Evolutionary conservation across 768 basidiomycete species (phyloP).

Genomic region (Guyanaporus albipodus): DNA sequence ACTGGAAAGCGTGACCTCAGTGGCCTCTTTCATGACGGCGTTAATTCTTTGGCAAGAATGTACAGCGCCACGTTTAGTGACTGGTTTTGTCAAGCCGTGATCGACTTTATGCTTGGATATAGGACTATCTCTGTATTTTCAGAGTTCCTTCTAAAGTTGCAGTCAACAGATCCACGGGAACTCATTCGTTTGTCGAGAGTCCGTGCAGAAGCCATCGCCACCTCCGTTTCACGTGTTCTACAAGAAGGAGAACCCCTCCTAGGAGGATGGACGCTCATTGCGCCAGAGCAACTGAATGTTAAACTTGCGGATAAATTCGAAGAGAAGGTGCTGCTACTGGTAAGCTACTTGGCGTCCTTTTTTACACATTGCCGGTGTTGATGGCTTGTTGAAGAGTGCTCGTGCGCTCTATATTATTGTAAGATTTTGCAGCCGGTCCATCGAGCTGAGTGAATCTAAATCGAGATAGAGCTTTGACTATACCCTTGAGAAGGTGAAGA

Average conservation of each 20-base stretch:
- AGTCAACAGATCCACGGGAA: constrained; percentile 89
- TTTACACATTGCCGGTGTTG: not conserved
- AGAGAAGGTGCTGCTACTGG: constrained; percentile 89
- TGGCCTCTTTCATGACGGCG: constrained; percentile 92
- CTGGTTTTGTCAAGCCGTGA: constrained; percentile 96
- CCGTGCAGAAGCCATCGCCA: constrained; percentile 89
- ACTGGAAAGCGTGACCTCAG: constrained; percentile 94
- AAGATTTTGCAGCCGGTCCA: constrained; percentile 32
- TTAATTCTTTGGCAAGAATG: constrained; percentile 91
- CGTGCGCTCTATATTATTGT: constrained; percentile 76
- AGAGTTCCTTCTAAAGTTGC: constrained; percentile 85
- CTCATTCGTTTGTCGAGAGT: constrained; percentile 85
- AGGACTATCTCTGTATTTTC: constrained; percentile 86
- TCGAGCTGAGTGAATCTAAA: constrained; percentile 1
- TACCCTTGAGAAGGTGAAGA: constrained; percentile 85
- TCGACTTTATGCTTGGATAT: constrained; percentile 88
- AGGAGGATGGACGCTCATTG: constrained; percentile 89
- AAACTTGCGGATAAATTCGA: constrained; percentile 80
- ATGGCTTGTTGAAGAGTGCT: constrained; percentile 25
- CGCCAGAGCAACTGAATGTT: constrained; percentile 71
- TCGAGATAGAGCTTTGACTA: constrained; percentile 81
- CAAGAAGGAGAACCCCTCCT: constrained; percentile 72
- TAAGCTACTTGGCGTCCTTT: constrained; percentile 37
- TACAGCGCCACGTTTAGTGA: constrained; percentile 88
- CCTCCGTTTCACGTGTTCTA: constrained; percentile 72